A percentile compares a stretch with the other conserved stretches of the same genome.
Conservation (phyloP, 176 grass and related monocot species). For the Rhipidocladum racemiflorum region DNA sequence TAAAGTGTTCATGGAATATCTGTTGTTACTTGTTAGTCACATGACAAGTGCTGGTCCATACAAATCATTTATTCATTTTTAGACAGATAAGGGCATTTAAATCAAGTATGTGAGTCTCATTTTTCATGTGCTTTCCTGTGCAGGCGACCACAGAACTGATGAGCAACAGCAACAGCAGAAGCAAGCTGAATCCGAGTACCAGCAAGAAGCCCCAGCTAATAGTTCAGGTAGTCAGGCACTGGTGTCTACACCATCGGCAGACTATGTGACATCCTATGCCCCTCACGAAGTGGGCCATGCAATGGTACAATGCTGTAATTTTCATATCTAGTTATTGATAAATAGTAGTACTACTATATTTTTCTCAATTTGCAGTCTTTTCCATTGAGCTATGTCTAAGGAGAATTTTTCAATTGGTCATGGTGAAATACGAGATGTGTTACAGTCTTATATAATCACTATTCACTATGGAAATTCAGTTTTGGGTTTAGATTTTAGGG, state of each 20-base stretch:
- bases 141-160: constrained; percentile 36
- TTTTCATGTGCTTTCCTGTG: background rate
- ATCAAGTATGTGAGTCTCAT: background rate
- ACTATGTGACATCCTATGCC: constrained; percentile 44
- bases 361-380: background rate
- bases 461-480: background rate
- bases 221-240: constrained; percentile 43
- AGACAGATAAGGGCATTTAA: background rate
- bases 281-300: constrained; percentile 37
- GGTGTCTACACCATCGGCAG: constrained; percentile 44
- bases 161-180: constrained; percentile 35
- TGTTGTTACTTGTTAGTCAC: background rate
- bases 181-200: constrained; percentile 35
- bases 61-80: background rate
- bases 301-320: constrained; percentile 37
- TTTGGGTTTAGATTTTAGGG: background rate
- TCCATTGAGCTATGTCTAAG: background rate
- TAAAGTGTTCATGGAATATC: background rate
- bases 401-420: background rate
- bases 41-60: background rate
- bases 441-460: background rate
- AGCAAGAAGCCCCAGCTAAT: constrained; percentile 37
- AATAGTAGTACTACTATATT: background rate
- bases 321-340: background rate
- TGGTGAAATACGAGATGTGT: background rate